phyloP scores from a whole-genome alignment of 371 early-diverging fungal genomes.

The Dichotomocladium elegans region DNA sequence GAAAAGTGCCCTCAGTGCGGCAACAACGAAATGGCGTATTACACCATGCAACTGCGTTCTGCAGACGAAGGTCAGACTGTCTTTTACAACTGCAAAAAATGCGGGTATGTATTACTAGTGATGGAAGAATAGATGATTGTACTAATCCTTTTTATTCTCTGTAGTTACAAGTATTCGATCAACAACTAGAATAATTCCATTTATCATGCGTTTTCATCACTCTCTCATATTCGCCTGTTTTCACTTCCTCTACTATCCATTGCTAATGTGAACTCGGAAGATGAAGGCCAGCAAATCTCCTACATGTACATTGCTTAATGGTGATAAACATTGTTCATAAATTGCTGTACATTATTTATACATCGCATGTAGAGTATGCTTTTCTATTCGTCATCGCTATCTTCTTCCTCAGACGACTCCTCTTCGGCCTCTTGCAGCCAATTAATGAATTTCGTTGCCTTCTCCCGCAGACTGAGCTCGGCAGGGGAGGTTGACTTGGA shows the following conservation, averaged over 20 bases:
- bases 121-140: too few relatives aligned
- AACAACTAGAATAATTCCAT: conserved; percentile 12
- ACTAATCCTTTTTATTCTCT: not conserved
- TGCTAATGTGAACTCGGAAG: too few relatives aligned
- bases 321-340: not conserved
- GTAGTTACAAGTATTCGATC: conserved; percentile 46
- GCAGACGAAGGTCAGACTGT: conserved; percentile 99
- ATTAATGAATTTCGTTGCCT: conserved; percentile 56
- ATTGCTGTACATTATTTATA: too few relatives aligned
- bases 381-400: conserved; percentile 7
- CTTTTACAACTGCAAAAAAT: conserved; percentile 95
- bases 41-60: conserved; percentile 97
- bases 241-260: too few relatives aligned
- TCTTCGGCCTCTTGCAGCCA: conserved; percentile 69
- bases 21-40: conserved; percentile 94
- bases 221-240: not conserved
- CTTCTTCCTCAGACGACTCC: conserved; percentile 40
- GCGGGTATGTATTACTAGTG: conserved; percentile 78
- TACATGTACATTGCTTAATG: not conserved
- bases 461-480: conserved; percentile 38
- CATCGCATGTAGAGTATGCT: too few relatives aligned
- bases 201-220: not conserved
- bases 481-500: conserved; percentile 22
- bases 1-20: conserved; percentile 97
- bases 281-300: too few relatives aligned